Conservation (phyloP, 2,329 filamentous ascomycete genomes). For the Chrysosporium keratinophilum region DNA sequence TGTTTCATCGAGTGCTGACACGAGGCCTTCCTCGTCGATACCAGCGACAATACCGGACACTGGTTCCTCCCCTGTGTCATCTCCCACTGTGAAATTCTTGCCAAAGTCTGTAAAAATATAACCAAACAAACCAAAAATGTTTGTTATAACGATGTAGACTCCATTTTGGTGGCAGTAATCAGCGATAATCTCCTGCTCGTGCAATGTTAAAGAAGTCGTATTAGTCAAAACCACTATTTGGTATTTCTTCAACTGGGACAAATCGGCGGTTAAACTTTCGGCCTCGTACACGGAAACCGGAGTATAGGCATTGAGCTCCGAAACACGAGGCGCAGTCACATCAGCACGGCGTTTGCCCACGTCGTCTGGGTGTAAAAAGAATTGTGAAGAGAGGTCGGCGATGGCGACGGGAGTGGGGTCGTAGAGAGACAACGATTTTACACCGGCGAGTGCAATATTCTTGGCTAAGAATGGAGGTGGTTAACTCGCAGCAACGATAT, state of each 20-base stretch:
- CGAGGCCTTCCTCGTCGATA: constrained; percentile 79
- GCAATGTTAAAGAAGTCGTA: constrained; percentile 49
- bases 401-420: constrained; percentile 77
- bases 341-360: constrained; percentile 84
- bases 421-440: constrained; percentile 91
- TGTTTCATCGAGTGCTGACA: constrained; percentile 88
- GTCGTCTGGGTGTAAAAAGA: constrained; percentile 82
- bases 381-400: constrained; percentile 88
- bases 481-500: not conserved
- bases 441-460: constrained; percentile 93
- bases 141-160: constrained; percentile 78
- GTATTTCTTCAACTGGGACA: constrained; percentile 76
- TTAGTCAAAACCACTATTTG: constrained; percentile 88
- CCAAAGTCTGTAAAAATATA: constrained; percentile 97
- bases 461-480: constrained; percentile 54
- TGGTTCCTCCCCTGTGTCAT: constrained; percentile 81
- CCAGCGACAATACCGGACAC: constrained; percentile 79
- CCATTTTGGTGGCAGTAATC: constrained; percentile 92
- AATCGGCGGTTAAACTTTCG: constrained; percentile 59
- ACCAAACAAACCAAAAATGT: constrained; percentile 89
- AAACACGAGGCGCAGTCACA: constrained; percentile 77
- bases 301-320: constrained; percentile 93
- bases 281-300: constrained; percentile 65
- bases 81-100: constrained; percentile 80
- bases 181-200: constrained; percentile 70